Conservation (phyloP, 495 filamentous ascomycete genomes). For the Bathelium albidoporum region DNA sequence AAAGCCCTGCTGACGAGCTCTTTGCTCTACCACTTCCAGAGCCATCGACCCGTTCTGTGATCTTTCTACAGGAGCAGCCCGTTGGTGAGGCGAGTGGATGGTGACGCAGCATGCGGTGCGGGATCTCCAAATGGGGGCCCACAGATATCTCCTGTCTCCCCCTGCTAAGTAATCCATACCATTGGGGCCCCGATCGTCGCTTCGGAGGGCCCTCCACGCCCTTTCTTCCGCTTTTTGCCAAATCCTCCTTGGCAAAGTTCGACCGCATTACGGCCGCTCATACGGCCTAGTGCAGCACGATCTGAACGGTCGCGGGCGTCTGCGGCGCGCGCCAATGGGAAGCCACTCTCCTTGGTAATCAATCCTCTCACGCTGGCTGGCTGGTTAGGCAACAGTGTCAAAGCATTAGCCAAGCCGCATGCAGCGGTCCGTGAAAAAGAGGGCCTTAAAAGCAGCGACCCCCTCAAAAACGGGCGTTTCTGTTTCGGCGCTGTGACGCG, state of each 20-base stretch:
- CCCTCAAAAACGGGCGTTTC: not conserved
- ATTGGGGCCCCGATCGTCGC: not conserved
- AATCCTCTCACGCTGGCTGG: not conserved
- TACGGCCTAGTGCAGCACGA: not conserved
- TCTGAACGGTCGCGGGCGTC: not conserved
- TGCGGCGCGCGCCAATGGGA: not conserved
- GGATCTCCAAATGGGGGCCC: not conserved
- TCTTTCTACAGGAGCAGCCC: not conserved
- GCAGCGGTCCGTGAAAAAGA: not conserved
- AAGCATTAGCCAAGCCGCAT: not conserved
- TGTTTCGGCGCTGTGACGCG: not conserved
- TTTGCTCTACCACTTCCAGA: too few relatives aligned
- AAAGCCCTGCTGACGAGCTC: too few relatives aligned
- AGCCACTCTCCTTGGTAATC: not conserved
- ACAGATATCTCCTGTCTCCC: conserved; percentile 1
- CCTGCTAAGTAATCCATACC: not conserved
- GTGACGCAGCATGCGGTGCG: not conserved
- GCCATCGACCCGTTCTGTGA: not conserved
- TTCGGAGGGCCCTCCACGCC: not conserved
- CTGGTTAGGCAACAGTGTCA: not conserved
- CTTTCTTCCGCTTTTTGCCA: not conserved
- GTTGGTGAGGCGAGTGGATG: not conserved
- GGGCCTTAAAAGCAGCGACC: not conserved
- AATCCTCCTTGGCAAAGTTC: not conserved
- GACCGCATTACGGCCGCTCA: not conserved